Evolutionary conservation across 148 eudicot species (phyloP).

Genomic region (Gaultheria prostrata): DNA sequence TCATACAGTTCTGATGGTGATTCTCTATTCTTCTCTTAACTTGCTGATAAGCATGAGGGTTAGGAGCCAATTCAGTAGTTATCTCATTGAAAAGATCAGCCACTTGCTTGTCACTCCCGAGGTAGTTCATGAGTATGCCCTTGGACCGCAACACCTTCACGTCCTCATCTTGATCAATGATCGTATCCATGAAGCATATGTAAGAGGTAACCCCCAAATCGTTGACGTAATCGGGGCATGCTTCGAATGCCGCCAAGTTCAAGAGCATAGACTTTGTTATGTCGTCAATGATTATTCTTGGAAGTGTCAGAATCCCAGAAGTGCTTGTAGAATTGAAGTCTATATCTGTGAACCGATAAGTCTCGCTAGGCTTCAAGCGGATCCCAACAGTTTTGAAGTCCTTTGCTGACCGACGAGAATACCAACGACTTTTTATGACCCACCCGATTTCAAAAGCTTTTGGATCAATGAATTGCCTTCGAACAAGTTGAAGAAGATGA

Average conservation of each 20-base stretch:
- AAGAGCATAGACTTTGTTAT: neutral
- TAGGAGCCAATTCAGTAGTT: neutral
- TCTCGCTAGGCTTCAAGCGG: neutral
- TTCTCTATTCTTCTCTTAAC: no score
- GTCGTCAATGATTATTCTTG: neutral
- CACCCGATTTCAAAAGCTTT: neutral
- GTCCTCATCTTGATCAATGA: neutral
- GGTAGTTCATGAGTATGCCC: neutral
- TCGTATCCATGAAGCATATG: neutral
- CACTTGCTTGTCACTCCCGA: no score
- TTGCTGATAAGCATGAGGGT: neutral
- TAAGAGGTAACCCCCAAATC: neutral
- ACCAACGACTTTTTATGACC: neutral
- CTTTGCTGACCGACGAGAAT: slow-evolving; percentile 6
- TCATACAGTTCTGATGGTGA: no score
- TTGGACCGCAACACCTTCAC: neutral
- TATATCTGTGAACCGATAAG: neutral
- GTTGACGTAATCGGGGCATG: neutral
- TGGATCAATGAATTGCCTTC: neutral
- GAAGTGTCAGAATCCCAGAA: neutral
- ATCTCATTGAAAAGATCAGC: neutral
- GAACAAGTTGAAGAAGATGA: neutral
- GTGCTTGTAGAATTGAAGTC: neutral
- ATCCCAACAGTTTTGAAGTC: neutral
- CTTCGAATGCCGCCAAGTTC: neutral